These are phyloP conservation scores for Botrytis byssoidea DNA, from an alignment of 2,329 filamentous ascomycete species.

Conservation along the genomic window DNA sequence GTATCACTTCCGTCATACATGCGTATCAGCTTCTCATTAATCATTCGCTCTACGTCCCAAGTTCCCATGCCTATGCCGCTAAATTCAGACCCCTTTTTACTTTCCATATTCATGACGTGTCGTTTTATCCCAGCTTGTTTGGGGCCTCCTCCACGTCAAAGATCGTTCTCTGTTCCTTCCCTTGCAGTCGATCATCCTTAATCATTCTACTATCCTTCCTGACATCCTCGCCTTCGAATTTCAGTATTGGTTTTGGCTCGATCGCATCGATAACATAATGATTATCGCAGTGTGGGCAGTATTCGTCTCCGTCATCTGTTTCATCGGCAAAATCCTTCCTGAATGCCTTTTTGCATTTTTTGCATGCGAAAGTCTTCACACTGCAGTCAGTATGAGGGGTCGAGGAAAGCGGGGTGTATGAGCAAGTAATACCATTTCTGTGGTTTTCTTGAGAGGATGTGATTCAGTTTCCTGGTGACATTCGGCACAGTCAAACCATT, in stretches of 20 bases:
- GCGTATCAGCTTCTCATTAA: slow-evolving; percentile 13
- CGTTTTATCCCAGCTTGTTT: slow-evolving; percentile 67
- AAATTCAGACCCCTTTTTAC: slow-evolving; percentile 32
- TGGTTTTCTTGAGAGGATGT: slow-evolving; percentile 71
- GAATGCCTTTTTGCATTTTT: slow-evolving; percentile 98
- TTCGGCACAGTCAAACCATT: slow-evolving; percentile 98
- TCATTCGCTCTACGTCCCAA: background rate
- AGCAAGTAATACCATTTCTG: slow-evolving; percentile 67
- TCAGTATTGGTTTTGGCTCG: slow-evolving; percentile 76
- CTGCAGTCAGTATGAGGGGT: slow-evolving; percentile 6
- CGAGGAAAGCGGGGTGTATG: slow-evolving; percentile 10
- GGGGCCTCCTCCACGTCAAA: slow-evolving; percentile 76
- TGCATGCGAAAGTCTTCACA: slow-evolving; percentile 79
- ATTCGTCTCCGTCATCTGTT: slow-evolving; percentile 97
- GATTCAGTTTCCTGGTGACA: slow-evolving; percentile 82
- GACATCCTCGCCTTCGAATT: slow-evolving; percentile 88
- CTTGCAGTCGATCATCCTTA: slow-evolving; percentile 76
- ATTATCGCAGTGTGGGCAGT: slow-evolving; percentile 98
- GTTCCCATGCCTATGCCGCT: slow-evolving; percentile 31
- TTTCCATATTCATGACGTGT: background rate
- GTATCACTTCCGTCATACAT: background rate
- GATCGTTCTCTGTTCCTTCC: slow-evolving; percentile 59
- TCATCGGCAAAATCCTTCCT: slow-evolving; percentile 80
- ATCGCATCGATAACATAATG: slow-evolving; percentile 92
- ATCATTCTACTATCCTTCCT: slow-evolving; percentile 87